Evolutionary conservation across 768 basidiomycete species (phyloP).

Genomic region (Xanthoconium stramineum): DNA sequence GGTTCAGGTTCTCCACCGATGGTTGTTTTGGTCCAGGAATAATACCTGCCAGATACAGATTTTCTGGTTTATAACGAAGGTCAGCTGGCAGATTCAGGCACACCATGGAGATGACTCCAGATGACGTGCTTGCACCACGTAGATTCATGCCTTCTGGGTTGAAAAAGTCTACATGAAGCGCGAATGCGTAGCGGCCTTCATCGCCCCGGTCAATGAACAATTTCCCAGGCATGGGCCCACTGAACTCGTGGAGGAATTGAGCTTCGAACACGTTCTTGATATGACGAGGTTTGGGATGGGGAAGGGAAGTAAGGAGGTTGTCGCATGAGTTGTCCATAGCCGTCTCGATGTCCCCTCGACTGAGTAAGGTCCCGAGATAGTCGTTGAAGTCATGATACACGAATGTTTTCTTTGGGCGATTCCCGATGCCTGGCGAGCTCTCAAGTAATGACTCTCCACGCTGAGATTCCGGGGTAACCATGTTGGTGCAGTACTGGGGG

Average conservation of each 20-base stretch:
- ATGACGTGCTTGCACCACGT: neutral
- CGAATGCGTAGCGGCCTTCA: neutral
- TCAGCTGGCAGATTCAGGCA: neutral
- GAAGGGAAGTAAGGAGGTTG: no score
- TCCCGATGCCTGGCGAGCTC: fast-evolving
- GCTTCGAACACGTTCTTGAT: neutral
- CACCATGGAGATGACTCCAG: neutral
- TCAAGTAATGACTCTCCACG: neutral
- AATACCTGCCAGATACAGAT: neutral
- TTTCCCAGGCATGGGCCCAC: neutral
- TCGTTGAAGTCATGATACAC: constrained; percentile 9
- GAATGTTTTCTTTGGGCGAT: neutral
- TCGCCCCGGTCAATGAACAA: neutral
- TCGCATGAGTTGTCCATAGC: neutral
- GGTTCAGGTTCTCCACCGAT: neutral
- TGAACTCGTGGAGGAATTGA: neutral
- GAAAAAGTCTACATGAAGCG: neutral
- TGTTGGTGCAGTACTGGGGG: neutral
- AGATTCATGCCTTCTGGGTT: neutral
- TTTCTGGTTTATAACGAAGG: neutral
- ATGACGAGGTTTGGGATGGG: no score
- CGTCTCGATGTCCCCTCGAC: neutral
- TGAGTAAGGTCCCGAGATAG: constrained; percentile 1
- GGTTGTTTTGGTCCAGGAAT: constrained; percentile 1
- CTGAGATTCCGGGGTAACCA: neutral